These are phyloP conservation scores for Aspergillus novoparasiticus DNA, from an alignment of 2,329 filamentous ascomycete genomes.

Conservation along the genomic window DNA sequence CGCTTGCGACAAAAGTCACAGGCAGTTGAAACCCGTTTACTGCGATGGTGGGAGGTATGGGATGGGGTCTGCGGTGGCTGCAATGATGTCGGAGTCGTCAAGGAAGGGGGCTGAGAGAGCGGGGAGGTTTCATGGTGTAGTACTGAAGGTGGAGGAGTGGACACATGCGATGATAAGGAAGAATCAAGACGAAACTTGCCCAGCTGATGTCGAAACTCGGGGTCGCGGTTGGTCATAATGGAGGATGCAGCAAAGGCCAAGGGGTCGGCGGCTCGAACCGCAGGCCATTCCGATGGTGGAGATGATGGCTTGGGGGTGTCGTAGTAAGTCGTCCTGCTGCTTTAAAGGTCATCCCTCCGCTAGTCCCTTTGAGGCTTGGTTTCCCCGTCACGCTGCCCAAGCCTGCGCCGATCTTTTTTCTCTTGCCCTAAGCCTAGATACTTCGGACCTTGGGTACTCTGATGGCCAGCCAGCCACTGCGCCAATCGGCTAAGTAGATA, in stretches of 20 bases:
- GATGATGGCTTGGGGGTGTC: background rate
- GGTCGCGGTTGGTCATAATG: slow-evolving; percentile 26
- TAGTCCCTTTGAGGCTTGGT: background rate
- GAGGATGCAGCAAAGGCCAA: slow-evolving; percentile 16
- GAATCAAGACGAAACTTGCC: slow-evolving; percentile 27
- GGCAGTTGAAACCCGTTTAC: slow-evolving; percentile 43
- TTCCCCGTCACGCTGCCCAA: background rate
- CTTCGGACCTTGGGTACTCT: too few relatives aligned
- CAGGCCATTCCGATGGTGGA: slow-evolving; percentile 28
- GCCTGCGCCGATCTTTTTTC: background rate
- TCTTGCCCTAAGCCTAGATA: background rate
- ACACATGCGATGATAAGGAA: slow-evolving; percentile 2
- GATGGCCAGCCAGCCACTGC: background rate
- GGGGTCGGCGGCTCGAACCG: slow-evolving; percentile 32
- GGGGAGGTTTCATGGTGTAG: slow-evolving; percentile 5
- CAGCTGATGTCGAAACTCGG: slow-evolving; percentile 27
- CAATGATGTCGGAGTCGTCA: slow-evolving; percentile 14
- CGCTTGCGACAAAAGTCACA: slow-evolving; percentile 45
- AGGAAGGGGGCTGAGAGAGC: slow-evolving; percentile 9
- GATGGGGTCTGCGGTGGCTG: slow-evolving; percentile 6
- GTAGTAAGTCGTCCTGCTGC: background rate
- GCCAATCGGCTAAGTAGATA: background rate
- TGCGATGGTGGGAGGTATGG: slow-evolving; percentile 21
- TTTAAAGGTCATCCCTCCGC: background rate
- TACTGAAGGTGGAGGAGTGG: background rate